Evolutionary conservation across 306 rosid species (phyloP), one percentile per base, ranked within the genome.

Genomic region (Malus sylvestris): DNA sequence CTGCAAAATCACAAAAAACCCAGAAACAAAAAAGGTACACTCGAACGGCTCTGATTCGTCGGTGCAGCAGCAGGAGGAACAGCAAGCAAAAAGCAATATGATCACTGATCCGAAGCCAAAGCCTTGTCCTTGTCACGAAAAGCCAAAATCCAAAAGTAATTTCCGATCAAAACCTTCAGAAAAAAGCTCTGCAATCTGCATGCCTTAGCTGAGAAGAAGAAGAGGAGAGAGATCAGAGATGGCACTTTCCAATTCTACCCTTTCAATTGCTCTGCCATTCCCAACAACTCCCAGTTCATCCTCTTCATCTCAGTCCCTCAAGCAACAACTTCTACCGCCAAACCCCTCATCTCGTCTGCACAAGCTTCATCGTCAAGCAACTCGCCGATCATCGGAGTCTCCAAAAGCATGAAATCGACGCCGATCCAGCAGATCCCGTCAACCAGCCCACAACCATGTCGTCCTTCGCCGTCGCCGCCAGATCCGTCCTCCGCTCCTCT

Each of bases 401-500:
- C 25, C 25, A 0, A 23, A 23, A 1, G 25, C 25, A 23, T 23
- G 25, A 23, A 23, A 23, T 23, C 25, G 25, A 23, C 25, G 1
- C 1, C 25, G 1, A 23, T 23, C 25, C 25, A 23, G 25, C 25
- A 1, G 25, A 23, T 23, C 25, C 70, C n/a, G 5, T 15, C 55
- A 0, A 18, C 55, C 55, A 32, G 0, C 40, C 19, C 5, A 45
- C 49, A 79, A 75, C 62, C 78, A 95, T 92, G 99, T 83, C 88
- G 74, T 68, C 85, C 77, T 85, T 84, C 74, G 88, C 88, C 25
- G 25, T 0, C 74, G 89, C 88, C 82, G 97, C 96, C 69, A 92
- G 97, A 83, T 88, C 93, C n/a, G 84, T 83, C 78, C 65, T 88
- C 81, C 89, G 97, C 82, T 79, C 97, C 79, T 82, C 92, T 68